Conservation (phyloP, 805 yeast genomes). For the Starmerella floricola region DNA sequence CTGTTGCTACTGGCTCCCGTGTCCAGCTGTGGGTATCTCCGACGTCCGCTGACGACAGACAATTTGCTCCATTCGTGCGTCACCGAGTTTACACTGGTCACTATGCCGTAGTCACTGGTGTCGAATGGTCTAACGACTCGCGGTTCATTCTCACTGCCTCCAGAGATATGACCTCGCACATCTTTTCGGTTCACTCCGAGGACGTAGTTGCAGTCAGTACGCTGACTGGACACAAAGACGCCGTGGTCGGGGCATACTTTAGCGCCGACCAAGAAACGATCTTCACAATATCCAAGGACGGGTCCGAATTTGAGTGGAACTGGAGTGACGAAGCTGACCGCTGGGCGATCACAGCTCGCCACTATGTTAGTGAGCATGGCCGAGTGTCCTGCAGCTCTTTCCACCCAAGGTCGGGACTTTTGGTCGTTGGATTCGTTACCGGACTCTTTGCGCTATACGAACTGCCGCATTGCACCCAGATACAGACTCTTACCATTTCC, state of each 20-base stretch:
- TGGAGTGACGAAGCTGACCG: conserved; percentile 37
- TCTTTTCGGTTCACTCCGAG: conserved; percentile 61
- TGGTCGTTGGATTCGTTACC: conserved; percentile 78
- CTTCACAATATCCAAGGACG: conserved; percentile 86
- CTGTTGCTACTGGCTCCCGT: conserved; percentile 69
- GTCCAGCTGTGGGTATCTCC: conserved; percentile 94
- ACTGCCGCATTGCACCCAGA: conserved; percentile 33
- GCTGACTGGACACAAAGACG: conserved; percentile 84
- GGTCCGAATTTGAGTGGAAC: conserved; percentile 88
- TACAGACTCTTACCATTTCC: conserved; percentile 86
- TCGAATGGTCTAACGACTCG: conserved; percentile 86
- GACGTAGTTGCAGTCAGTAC: conserved; percentile 72
- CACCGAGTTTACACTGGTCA: conserved; percentile 89
- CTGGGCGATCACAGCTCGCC: conserved; percentile 75
- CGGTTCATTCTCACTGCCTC: conserved; percentile 77
- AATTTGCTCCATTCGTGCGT: conserved; percentile 91
- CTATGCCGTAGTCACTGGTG: conserved; percentile 61
- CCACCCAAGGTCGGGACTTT: conserved; percentile 54
- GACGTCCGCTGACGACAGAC: conserved; percentile 63
- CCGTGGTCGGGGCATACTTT: conserved; percentile 78
- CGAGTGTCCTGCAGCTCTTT: conserved; percentile 72
- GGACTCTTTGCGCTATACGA: conserved; percentile 91
- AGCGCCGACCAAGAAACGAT: conserved; percentile 77
- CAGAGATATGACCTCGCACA: conserved; percentile 77
- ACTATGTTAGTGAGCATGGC: conserved; percentile 58